A percentile compares a stretch with the other conserved stretches of the same genome.
phyloP scores from a whole-genome alignment of 352 stramenopile species.

The Pilasporangium apinafurcum region DNA sequence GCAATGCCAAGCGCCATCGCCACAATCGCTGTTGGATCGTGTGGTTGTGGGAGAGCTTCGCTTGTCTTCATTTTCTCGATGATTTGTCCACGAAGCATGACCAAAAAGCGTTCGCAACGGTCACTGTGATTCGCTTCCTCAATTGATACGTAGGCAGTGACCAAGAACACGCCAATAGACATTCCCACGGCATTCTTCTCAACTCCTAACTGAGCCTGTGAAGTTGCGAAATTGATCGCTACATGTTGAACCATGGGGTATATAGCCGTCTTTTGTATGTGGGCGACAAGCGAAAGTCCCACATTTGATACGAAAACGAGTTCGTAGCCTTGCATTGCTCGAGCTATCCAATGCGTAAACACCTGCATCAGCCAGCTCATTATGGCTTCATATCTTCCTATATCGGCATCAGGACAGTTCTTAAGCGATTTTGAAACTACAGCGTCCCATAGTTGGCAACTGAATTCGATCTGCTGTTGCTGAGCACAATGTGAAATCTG shows the following conservation, averaged over 20 bases:
- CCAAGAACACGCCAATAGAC: slow-evolving; percentile 12
- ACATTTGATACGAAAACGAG: slow-evolving; percentile 22
- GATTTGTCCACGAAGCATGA: slow-evolving; percentile 6
- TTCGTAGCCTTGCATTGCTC: slow-evolving; percentile 27
- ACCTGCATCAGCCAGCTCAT: slow-evolving; percentile 8
- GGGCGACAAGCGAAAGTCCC: slow-evolving; percentile 7
- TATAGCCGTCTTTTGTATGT: slow-evolving; percentile 5
- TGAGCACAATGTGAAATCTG: slow-evolving; percentile 1
- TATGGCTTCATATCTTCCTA: background rate
- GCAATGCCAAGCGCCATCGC: slow-evolving; percentile 17
- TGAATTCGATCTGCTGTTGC: slow-evolving; percentile 2
- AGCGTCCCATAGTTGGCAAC: background rate
- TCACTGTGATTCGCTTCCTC: too few species aligned
- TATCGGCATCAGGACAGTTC: background rate
- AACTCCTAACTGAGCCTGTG: background rate
- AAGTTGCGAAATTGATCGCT: background rate
- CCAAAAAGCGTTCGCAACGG: slow-evolving; percentile 9
- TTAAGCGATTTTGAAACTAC: background rate
- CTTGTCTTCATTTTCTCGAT: slow-evolving; percentile 14
- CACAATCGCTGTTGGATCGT: slow-evolving; percentile 11
- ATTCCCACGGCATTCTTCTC: slow-evolving; percentile 4
- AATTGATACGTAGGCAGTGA: slow-evolving; percentile 6
- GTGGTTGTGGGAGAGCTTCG: slow-evolving; percentile 10
- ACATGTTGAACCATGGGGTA: background rate
- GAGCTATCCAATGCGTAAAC: slow-evolving; percentile 20